Evolutionary conservation across 495 filamentous ascomycete genomes (phyloP).

Genomic region (Pyronema domesticum): DNA sequence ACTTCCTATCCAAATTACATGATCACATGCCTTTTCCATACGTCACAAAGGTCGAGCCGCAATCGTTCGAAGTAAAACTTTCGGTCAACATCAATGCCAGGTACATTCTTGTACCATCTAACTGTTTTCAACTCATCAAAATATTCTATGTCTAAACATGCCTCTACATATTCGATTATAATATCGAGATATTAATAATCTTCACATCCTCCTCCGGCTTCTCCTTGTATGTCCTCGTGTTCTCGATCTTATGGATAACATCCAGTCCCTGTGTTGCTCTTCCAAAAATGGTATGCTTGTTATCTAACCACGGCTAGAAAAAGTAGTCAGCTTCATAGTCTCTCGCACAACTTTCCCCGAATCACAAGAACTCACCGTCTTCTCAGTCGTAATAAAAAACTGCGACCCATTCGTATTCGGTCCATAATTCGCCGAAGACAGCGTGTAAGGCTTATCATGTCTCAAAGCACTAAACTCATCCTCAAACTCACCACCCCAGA

Average conservation of each 20-base stretch:
- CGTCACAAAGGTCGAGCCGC: too few species aligned
- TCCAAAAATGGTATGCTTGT: conserved; percentile 92
- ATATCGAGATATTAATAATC: conserved; percentile 71
- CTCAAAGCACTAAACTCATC: conserved; percentile 84
- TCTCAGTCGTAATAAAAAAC: conserved; percentile 98
- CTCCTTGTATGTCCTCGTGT: conserved; percentile 78
- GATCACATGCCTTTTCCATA: too few species aligned
- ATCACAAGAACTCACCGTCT: conserved; percentile 37
- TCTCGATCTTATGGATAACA: conserved; percentile 94
- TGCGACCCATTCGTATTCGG: conserved; percentile 65
- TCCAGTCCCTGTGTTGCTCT: conserved; percentile 76
- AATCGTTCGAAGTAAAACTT: too few species aligned
- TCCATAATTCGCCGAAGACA: conserved; percentile 94
- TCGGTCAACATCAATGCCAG: too few species aligned
- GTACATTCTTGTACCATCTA: too few species aligned
- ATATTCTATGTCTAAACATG: background rate
- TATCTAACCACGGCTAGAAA: conserved; percentile 68
- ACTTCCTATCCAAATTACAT: too few species aligned
- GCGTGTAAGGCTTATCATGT: conserved; percentile 89
- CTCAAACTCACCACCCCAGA: conserved; percentile 91
- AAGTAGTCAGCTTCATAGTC: conserved; percentile 3
- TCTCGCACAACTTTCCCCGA: conserved; percentile 15
- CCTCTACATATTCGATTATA: conserved; percentile 21
- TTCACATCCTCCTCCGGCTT: conserved; percentile 94
- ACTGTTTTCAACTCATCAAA: background rate